Evolutionary conservation across 1,284 basidiomycete genomes (phyloP), one percentile per base, ranked within the genome.

Genomic region (Malassezia restricta): DNA sequence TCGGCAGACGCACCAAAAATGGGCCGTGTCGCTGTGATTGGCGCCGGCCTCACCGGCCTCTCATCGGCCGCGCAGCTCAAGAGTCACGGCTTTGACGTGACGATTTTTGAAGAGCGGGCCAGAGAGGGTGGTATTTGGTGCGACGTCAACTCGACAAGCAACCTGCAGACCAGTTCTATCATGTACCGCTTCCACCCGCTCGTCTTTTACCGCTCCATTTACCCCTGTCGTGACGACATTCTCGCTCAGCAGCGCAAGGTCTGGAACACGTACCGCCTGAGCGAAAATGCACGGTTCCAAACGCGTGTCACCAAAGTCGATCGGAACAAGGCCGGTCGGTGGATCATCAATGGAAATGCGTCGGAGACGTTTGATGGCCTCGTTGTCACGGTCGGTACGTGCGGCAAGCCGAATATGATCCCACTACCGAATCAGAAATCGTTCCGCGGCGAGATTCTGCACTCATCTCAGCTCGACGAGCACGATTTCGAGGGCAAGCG

Each of bases 91-190:
- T 68, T 75, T 45, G 61, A 67, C 29, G 73, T 75, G 8, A 68
- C 66, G 24, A 64, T 75, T 54, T 75, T 75, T 39, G 74, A 75
- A 32, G 59, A 51, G n/a, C 46, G 51, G 32, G 44, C 59, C 5
- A 58, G 66, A 76, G 55, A 71, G 30, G 74, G 74, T 24, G 81
- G 81, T 0, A 81, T 83, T 41, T 83, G 82, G 82, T 73, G 79
- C 0, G 76, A 78, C 42, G 81, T 82, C 43, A 83, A 82, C 66
- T 75, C 71, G 7, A 81, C 81, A 0, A 80, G 79, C 0, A 79
- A 79, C 6, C 74, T 83, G 0, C 82, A 83, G 68, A 77, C 83
- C 56, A 82, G 81, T 66, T 80, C 78, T 8, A 56, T 82, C 28
- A 68, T 81, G 33, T 67, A 66, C 44, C 64, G 68, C 47, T 72